Evolutionary conservation across 257 asterid genomes (phyloP).

Genomic region (Solanum clarkiae): DNA sequence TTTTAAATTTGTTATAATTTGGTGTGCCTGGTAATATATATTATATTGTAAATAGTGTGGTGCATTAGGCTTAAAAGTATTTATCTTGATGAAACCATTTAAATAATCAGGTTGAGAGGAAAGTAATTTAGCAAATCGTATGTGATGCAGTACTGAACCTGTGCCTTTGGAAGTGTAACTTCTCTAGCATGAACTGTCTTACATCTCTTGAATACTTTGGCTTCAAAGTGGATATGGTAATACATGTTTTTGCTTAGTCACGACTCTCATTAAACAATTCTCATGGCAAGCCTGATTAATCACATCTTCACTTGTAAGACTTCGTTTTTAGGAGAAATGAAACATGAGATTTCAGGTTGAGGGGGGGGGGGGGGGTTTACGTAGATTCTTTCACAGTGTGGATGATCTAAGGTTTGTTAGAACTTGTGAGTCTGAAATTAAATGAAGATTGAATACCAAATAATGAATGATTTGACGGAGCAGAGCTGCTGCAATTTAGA

Average conservation of each 20-base stretch:
- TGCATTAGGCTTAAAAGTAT: background rate
- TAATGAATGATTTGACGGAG: background rate
- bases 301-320: background rate
- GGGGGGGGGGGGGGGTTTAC: background rate
- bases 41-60: background rate
- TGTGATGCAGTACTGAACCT: background rate
- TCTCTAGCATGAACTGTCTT: background rate
- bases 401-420: background rate
- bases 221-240: background rate
- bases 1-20: background rate
- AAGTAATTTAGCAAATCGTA: background rate
- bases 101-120: background rate
- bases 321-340: background rate
- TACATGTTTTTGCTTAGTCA: background rate
- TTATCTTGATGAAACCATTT: background rate
- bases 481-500: background rate
- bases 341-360: background rate
- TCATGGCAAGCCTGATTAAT: background rate
- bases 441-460: background rate
- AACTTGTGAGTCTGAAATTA: background rate
- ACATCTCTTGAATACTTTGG: background rate
- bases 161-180: background rate
- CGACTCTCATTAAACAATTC: background rate
- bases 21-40: background rate
- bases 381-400: background rate